These are phyloP conservation scores for Hypsizygus marmoreus DNA, from an alignment of 768 basidiomycete genomes.

Conservation along the genomic window DNA sequence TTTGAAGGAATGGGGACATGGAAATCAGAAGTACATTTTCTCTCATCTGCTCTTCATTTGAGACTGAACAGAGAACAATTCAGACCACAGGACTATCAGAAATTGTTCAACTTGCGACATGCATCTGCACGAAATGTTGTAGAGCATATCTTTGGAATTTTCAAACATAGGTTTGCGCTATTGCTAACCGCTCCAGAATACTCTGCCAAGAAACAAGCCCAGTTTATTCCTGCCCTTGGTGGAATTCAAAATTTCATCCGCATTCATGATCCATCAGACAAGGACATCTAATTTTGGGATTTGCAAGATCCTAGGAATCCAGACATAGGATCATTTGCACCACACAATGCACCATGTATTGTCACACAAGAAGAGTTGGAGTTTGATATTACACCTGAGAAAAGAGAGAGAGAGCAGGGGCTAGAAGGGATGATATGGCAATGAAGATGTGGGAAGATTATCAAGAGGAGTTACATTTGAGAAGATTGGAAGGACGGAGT, in stretches of 20 bases:
- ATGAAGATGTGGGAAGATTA: too few species aligned
- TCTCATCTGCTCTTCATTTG: background rate
- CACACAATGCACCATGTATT: too few species aligned
- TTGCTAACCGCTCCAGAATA: conserved; percentile 11
- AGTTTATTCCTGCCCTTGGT: conserved; percentile 18
- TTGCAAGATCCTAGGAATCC: too few species aligned
- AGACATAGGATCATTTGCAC: too few species aligned
- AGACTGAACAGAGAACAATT: background rate
- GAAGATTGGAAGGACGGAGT: too few species aligned
- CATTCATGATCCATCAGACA: conserved; percentile 20
- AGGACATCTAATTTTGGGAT: too few species aligned
- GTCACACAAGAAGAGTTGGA: background rate
- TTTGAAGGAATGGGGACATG: conserved; percentile 23
- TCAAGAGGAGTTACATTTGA: too few species aligned
- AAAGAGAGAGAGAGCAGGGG: too few species aligned
- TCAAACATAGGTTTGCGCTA: conserved; percentile 20
- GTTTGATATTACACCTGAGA: background rate
- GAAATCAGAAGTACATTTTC: conserved; percentile 9
- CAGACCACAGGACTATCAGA: conserved; percentile 21
- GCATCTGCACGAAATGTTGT: conserved; percentile 22
- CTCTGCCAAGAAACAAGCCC: conserved; percentile 17
- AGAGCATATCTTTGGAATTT: conserved; percentile 21
- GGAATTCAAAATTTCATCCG: conserved; percentile 29
- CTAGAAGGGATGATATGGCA: too few species aligned
- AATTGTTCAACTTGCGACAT: conserved; percentile 26